phyloP scores from a whole-genome alignment of 192 early-diverging fungal species.

The Blastocladiella britannica region DNA sequence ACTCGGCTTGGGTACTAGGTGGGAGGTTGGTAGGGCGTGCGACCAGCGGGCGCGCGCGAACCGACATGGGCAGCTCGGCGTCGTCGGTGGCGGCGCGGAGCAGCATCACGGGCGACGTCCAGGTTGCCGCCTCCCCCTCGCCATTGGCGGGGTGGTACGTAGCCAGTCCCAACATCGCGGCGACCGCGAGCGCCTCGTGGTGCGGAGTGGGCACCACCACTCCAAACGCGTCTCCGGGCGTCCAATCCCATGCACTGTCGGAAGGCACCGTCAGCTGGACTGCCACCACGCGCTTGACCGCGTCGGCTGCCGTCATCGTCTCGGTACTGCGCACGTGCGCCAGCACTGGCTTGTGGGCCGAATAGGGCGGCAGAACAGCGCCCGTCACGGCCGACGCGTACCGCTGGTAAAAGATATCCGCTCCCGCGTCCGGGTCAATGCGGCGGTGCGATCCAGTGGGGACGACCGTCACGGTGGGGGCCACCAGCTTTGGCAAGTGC shows the following conservation, averaged over 20 bases:
- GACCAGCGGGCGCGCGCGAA: too few relatives aligned
- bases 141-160: background rate
- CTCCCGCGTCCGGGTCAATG: background rate
- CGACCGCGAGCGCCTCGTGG: constrained; percentile 37
- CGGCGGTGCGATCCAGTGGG: background rate
- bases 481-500: background rate
- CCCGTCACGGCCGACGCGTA: background rate
- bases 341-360: background rate
- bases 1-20: too few relatives aligned
- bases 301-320: background rate
- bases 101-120: background rate
- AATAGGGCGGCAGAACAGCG: background rate
- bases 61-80: too few relatives aligned
- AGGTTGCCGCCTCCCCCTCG: background rate
- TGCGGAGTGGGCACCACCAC: constrained; percentile 69
- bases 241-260: constrained; percentile 16
- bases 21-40: too few relatives aligned
- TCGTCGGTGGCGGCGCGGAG: too few relatives aligned
- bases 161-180: too few relatives aligned
- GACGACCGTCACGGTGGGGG: background rate
- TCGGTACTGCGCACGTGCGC: background rate
- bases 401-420: background rate
- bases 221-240: constrained; percentile 70
- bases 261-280: constrained; percentile 13
- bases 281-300: constrained; percentile 13